Conservation (phyloP, 2,329 filamentous ascomycete genomes). For the Fusarium sp. region DNA sequence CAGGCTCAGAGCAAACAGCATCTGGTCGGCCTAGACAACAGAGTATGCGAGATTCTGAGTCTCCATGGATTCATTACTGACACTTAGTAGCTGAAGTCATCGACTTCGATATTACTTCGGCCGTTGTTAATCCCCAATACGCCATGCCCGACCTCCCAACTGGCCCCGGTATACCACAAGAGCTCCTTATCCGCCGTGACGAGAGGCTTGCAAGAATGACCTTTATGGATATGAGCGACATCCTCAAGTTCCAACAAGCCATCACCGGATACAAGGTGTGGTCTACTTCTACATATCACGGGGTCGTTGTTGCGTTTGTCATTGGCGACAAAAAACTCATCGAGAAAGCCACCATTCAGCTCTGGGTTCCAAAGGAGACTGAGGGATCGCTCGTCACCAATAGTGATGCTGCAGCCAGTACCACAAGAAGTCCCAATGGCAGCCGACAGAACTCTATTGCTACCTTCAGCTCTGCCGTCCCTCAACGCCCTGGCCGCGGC, state of each 20-base stretch:
- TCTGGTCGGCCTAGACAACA: constrained; percentile 38
- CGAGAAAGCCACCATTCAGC: constrained; percentile 47
- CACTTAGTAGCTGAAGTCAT: constrained; percentile 39
- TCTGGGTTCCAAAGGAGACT: constrained; percentile 48
- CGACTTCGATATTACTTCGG: constrained; percentile 48
- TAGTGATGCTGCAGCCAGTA: constrained; percentile 37
- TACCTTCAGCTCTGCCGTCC: constrained; percentile 8
- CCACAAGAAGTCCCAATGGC: constrained; percentile 2
- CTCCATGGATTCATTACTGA: constrained; percentile 9
- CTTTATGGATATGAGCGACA: constrained; percentile 42
- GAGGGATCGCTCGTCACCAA: constrained; percentile 45
- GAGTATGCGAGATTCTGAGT: constrained; percentile 18
- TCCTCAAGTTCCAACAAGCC: constrained; percentile 50
- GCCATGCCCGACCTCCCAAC: constrained; percentile 38
- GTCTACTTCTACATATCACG: constrained; percentile 43
- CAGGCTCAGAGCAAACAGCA: constrained; percentile 36
- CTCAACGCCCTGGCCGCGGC: constrained; percentile 6
- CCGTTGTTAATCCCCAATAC: constrained; percentile 46
- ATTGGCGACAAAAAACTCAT: constrained; percentile 40
- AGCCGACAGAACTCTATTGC: constrained; percentile 34
- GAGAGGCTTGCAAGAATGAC: constrained; percentile 47
- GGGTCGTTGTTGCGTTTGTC: constrained; percentile 46
- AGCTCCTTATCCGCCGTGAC: constrained; percentile 47
- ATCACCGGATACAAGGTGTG: constrained; percentile 49
- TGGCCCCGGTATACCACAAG: constrained; percentile 26